Evolutionary conservation across 2,329 filamentous ascomycete species (phyloP), one percentile per base, ranked within the genome.

Genomic region (Sporothrix pseudoabietina): DNA sequence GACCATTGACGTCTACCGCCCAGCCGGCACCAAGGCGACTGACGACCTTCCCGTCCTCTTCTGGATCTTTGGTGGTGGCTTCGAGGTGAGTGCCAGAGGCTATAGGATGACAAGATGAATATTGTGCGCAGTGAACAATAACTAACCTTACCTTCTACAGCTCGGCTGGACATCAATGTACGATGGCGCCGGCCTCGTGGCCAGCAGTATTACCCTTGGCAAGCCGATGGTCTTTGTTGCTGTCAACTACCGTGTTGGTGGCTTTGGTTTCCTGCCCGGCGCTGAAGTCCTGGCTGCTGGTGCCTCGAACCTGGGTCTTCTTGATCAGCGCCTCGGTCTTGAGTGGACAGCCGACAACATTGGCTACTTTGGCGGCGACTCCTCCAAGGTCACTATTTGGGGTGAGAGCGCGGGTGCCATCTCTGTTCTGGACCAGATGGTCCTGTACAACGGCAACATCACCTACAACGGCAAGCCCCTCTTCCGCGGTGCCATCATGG

Each of bases 311-410:
- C 80, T 93, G 2, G 92, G 92, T 2, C 85, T 93, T 3, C 84
- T 92, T 0, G 92, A 95, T 77, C 92, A 94, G 78, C 85, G 91
- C 41, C 84, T 92, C 75, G 92, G 87, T 0, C 83, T 95, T 7
- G 82, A 94, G 79, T 95, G 92, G 92, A 87, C 92, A 0, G 89
- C 91, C 9, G 91, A 93, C 77, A 93, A 94, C 76, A 93, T 95
- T 73, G 89, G 83, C 0, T 85, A 88, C 0, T 97, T 96, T 78
- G 93, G 93, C 9, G 93, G 93, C 12, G 92, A 95, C 79, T 90
- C 92, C 0, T 84, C 85, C 26, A 92, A 91, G 79, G 91, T 94
- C 7, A 94, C 92, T 0, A 91, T 95, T 74, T 94, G 91, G 90
- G 92, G 93, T 32, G 90, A 94, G 79, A 90, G 87, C 1, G 90